These are phyloP conservation scores for Plasmodium berghei DNA, from an alignment of 169 alveolate genomes.

Conservation along the genomic window DNA sequence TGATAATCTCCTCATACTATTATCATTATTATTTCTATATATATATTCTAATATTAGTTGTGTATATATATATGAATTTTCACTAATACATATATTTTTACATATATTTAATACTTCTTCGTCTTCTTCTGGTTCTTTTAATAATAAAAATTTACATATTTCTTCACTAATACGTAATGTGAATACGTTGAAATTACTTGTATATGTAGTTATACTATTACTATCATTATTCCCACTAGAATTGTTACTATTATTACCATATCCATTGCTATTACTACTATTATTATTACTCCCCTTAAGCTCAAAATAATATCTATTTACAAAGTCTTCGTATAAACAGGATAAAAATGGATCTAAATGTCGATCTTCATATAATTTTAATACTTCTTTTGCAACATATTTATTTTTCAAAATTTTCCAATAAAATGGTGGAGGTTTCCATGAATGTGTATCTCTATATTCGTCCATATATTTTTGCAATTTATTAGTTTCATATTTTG, in stretches of 20 bases:
- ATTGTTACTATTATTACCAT: not conserved
- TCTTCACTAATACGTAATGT: slow-evolving; percentile 92
- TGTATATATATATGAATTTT: slow-evolving; percentile 92
- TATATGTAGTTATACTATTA: slow-evolving; percentile 79
- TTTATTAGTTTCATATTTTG: slow-evolving; percentile 87
- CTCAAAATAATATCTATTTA: slow-evolving; percentile 79
- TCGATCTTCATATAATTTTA: slow-evolving; percentile 85
- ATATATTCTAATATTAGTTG: slow-evolving; percentile 91
- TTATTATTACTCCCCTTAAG: slow-evolving; percentile 6
- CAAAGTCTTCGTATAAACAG: slow-evolving; percentile 89
- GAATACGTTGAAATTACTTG: slow-evolving; percentile 91
- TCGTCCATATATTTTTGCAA: slow-evolving; percentile 89
- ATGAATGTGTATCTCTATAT: slow-evolving; percentile 86
- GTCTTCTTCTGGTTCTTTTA: slow-evolving; percentile 86
- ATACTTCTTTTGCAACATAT: slow-evolving; percentile 85
- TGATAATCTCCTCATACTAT: slow-evolving; percentile 91
- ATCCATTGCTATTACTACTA: not conserved
- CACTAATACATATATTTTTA: slow-evolving; percentile 88
- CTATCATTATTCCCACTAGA: not conserved
- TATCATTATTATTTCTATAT: slow-evolving; percentile 90
- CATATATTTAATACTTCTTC: slow-evolving; percentile 78
- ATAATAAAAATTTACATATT: slow-evolving; percentile 85
- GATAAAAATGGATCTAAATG: slow-evolving; percentile 88
- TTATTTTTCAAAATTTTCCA: slow-evolving; percentile 87
- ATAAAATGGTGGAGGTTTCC: slow-evolving; percentile 91